Base-by-base conservation (phyloP, 1,139 yeast species). In the Pneumocystis oryctolagi region DNA sequence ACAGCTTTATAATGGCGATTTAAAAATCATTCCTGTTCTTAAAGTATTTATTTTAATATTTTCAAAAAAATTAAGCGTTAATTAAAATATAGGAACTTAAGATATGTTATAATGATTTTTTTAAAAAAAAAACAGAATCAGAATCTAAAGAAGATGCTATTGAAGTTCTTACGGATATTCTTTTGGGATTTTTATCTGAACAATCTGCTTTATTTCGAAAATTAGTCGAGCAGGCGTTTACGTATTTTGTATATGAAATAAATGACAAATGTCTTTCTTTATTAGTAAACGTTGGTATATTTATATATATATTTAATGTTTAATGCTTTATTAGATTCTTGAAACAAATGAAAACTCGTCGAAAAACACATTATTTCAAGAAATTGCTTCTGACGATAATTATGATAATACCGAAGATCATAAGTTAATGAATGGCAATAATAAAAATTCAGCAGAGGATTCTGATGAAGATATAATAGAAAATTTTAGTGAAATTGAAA, bases 291-390 rank as follows among this genome's bases (percentile, higher is more conserved):
- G 78, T 47, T 47, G 12, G 14, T 53, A 73, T 84, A 35, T 79
- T 78, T 14, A 75, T 72, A 31, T 77, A 76, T 18, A 82, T 88
- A 65, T 74, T 9, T 89, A 61, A 76, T 78, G 58, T 75, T 84
- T 47, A 47, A 47, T n/a, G 42, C 73, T 90, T 64, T 81, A 80
- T 65, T 88, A 87, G 68, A 85, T 89, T 28, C 77, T 92, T 66
- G 75, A 76, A 14, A 81, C 95, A 0, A 83, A 82, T 70, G 98
- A 92, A 72, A 88, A 86, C 71, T 82, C 84, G 67, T 84, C 84
- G 67, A 97, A 88, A 72, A 80, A 80, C 53, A 81, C 80, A 59
- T 73, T 92, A 69, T 92, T 90, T 72, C 68, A 66, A 14, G 69
- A 64, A 35, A 64, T 63, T 37, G 2, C 30, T 47, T 67, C 64